Evolutionary conservation across 78 protist species (phyloP), one percentile per base, ranked within the genome.

Genomic region (Cavenderia fasciculata): DNA sequence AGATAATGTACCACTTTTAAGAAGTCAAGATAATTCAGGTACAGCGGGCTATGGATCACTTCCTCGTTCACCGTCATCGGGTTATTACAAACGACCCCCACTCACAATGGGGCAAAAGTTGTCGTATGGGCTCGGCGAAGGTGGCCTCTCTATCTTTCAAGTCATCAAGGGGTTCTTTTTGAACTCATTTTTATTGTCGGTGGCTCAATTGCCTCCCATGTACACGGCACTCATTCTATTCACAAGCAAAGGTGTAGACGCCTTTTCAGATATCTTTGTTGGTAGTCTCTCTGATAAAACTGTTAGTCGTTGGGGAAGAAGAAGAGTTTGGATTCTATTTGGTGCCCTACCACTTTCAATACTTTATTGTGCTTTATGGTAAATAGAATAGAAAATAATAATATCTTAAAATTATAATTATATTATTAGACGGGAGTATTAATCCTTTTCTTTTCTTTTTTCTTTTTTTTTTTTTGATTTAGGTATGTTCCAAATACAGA

Each of bases 271-370:
- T 63, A 59, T 78, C 3, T 57, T 88, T 1, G 78, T 88, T 25
- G 94, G 94, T 8, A 44, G 52, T 43, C 49, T 88, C 23, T 46
- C 68, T 8, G 94, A 88, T 38, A 44, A 47, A 23, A 88, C 94
- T 16, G 56, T 38, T 1, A 44, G 69, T 18, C 19, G 94, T 41
- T 88, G 74, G 74, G 94, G 94, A 14, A 51, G 94, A 52, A 56
- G 94, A 41, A 49, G 94, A 19, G 87, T 73, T 41, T 88, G 94
- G 94, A 76, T 88, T 27, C 21, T 88, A 19, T 61, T 74, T 49
- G 82, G 47, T 2, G 29, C 59, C 10, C 19, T 88, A 25, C 94
- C 94, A 29, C 43, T 88, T 16, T 86, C 94, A 19, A 49, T 59
- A 10, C 40, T 74, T 23, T 88, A 86, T 59, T 27, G 49, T 18